Evolutionary conservation across 345 rosid genomes (phyloP), one percentile per base, ranked within the genome.

Genomic region (Rhodamnia argentea): DNA sequence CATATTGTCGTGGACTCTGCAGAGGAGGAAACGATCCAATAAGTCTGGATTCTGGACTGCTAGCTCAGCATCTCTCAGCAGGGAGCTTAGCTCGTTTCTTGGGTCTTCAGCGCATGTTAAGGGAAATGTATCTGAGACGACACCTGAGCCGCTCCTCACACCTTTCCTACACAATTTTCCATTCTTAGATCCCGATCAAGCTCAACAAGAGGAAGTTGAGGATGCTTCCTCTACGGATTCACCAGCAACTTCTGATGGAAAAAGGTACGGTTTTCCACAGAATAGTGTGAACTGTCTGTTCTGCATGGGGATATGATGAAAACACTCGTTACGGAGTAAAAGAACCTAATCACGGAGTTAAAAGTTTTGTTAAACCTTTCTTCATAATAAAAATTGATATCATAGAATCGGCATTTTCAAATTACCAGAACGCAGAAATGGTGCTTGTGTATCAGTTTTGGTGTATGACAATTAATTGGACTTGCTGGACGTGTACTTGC

Each of bases 21-120:
- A 92, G 96, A 87, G 86, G 54, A 92, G 91, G 90, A 93, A 90
- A 90, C 90, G 88, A 88, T 85, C 89, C 37, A 88, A 86, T 51
- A 92, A 88, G 70, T 87, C 91, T 51, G 88, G 87, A 52, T 76
- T 78, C 29, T 87, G 88, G 91, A 86, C 62, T 86, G 90, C 86
- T 86, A 64, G 84, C 90, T 89, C 93, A 62, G 88, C 89, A 55
- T 86, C 86, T 90, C 89, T 90, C 85, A 88, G 92, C 85, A 92
- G 75, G 89, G 95, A 92, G 60, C 88, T 89, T 54, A 87, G 89
- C 89, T 90, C 86, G 15, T 91, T 92, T 91, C 88, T 90, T 70
- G 90, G 92, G 7, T 87, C 92, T 47, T 74, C 91, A 76, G 86
- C 88, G 42, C 87, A 83, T 88, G 87, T 85, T 55, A 85, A 87